These are phyloP conservation scores for Solanum verrucosum DNA, from an alignment of 257 asterid genomes.

Conservation along the genomic window DNA sequence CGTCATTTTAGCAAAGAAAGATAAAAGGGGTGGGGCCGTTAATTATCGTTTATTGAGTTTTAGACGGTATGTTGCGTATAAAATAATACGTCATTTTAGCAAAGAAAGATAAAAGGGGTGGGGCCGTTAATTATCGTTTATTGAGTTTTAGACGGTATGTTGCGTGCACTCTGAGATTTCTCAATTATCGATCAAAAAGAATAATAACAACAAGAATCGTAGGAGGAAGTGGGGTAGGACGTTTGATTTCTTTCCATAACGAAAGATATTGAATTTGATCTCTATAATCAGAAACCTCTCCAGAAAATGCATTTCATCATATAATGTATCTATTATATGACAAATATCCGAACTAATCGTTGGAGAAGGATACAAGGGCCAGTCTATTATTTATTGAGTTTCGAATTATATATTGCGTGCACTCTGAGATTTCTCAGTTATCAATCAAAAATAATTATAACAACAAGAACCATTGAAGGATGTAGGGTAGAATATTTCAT, in stretches of 20 bases:
- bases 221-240: neutral
- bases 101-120: neutral
- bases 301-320: neutral
- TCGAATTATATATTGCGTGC: rapidly evolving
- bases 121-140: neutral
- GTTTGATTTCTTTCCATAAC: neutral
- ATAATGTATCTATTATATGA: neutral
- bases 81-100: neutral
- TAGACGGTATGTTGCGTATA: neutral
- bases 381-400: rapidly evolving
- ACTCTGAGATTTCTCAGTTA: neutral
- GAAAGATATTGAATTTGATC: neutral
- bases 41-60: neutral
- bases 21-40: neutral
- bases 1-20: neutral
- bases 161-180: neutral
- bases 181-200: neutral
- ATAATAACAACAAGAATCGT: neutral
- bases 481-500: neutral
- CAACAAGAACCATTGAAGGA: neutral
- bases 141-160: neutral
- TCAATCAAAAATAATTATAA: neutral
- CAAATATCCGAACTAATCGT: neutral
- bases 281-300: neutral
- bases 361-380: neutral